A percentile compares a stretch with the other conserved stretches of the same genome.
phyloP scores from a whole-genome alignment of 495 filamentous ascomycete species.

The Glutinoglossum americanum region DNA sequence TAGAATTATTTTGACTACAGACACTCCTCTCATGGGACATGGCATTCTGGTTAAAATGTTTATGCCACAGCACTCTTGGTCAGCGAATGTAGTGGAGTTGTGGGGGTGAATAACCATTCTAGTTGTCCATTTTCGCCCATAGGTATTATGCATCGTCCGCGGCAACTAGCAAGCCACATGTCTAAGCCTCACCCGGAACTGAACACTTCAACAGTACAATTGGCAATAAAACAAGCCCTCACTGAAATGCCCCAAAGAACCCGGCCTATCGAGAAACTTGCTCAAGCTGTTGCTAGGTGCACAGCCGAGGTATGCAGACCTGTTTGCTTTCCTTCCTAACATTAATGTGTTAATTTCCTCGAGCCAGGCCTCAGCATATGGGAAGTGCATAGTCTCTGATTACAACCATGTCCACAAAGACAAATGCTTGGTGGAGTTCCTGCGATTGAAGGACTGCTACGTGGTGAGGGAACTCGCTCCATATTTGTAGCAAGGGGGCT shows the following conservation, averaged over 20 bases:
- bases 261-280: conserved; percentile 77
- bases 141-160: too few relatives aligned
- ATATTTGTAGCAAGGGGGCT: not conserved
- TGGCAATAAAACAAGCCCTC: not conserved
- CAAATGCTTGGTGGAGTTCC: conserved; percentile 71
- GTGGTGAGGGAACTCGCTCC: conserved; percentile 31
- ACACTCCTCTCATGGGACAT: too few relatives aligned
- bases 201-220: not conserved
- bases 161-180: too few relatives aligned
- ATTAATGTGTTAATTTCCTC: not conserved
- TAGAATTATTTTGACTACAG: too few relatives aligned
- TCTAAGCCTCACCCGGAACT: not conserved
- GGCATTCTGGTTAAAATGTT: too few relatives aligned
- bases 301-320: conserved; percentile 41
- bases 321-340: not conserved
- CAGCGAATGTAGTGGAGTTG: too few relatives aligned
- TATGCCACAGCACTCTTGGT: too few relatives aligned
- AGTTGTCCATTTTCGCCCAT: too few relatives aligned
- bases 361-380: conserved; percentile 57
- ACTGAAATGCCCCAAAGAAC: conserved; percentile 10
- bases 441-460: conserved; percentile 74
- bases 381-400: conserved; percentile 78
- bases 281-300: conserved; percentile 63
- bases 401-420: conserved; percentile 84
- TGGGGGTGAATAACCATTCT: too few relatives aligned